A percentile compares a stretch with the other conserved stretches of the same genome.
phyloP scores from a whole-genome alignment of 2,329 filamentous ascomycete genomes.

The Clonostachys chloroleuca region DNA sequence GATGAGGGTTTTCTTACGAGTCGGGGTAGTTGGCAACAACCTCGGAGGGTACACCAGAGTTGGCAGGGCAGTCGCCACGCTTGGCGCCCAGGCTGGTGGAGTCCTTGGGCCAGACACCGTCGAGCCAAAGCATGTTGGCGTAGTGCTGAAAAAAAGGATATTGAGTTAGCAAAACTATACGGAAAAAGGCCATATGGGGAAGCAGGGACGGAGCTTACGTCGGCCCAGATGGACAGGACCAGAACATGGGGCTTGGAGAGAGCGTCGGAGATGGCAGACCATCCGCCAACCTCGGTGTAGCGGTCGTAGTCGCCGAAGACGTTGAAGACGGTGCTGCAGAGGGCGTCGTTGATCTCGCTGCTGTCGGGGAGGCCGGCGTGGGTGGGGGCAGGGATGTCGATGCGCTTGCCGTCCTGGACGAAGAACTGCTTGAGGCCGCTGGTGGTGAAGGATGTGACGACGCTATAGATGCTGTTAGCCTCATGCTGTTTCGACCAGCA shows the following conservation, averaged over 20 bases:
- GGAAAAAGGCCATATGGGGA: not conserved
- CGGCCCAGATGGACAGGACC: slow-evolving; percentile 54
- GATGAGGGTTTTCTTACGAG: slow-evolving; percentile 5
- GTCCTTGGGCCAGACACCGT: slow-evolving; percentile 49
- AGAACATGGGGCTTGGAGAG: slow-evolving; percentile 57
- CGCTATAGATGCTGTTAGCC: slow-evolving; percentile 18
- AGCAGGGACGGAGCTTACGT: slow-evolving; percentile 15
- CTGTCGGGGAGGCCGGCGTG: slow-evolving; percentile 43
- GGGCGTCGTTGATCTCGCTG: slow-evolving; percentile 52
- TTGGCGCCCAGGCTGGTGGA: slow-evolving; percentile 9
- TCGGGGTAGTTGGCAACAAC: slow-evolving; percentile 9
- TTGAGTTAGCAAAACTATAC: not conserved
- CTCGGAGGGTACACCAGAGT: slow-evolving; percentile 14
- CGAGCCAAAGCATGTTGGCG: slow-evolving; percentile 66
- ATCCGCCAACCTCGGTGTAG: slow-evolving; percentile 51
- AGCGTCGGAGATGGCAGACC: slow-evolving; percentile 47
- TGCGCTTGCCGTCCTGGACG: slow-evolving; percentile 52
- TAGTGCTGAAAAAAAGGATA: slow-evolving; percentile 57
- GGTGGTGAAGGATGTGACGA: slow-evolving; percentile 54
- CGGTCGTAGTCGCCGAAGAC: slow-evolving; percentile 44
- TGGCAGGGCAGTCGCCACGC: slow-evolving; percentile 13
- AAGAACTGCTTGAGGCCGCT: slow-evolving; percentile 55
- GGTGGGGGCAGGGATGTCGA: slow-evolving; percentile 33
- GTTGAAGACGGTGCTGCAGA: slow-evolving; percentile 52
- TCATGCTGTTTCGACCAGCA: too few species aligned